phyloP scores from a whole-genome alignment of 441 rosid genomes.

The Isatis lusitanica region DNA sequence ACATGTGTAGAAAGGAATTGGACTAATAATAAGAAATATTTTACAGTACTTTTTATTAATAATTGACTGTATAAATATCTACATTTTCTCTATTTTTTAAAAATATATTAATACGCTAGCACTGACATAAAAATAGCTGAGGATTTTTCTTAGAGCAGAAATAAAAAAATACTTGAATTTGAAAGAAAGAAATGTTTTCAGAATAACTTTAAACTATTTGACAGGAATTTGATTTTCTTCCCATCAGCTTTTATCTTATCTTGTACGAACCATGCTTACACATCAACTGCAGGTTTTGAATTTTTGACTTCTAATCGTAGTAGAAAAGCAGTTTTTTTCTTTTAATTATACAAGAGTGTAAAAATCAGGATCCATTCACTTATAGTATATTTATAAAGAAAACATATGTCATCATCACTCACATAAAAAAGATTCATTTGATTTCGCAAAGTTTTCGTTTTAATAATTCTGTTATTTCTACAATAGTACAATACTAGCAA shows the following conservation, averaged over 20 bases:
- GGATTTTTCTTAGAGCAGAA: neutral
- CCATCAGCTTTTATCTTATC: constrained; percentile 13
- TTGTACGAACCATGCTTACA: constrained; percentile 16
- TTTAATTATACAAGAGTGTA: neutral
- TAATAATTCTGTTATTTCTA: neutral
- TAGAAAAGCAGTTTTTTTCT: neutral
- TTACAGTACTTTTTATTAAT: neutral
- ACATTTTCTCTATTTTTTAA: neutral
- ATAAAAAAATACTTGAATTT: neutral
- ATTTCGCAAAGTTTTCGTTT: neutral
- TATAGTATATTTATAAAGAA: neutral
- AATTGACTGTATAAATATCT: neutral
- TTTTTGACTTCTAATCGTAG: neutral
- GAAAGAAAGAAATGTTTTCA: neutral
- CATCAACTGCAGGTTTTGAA: neutral
- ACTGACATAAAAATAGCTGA: neutral
- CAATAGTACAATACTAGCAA: neutral
- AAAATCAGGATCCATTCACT: neutral
- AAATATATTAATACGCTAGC: neutral
- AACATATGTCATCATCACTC: neutral
- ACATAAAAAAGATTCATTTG: too few species aligned
- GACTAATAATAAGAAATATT: neutral
- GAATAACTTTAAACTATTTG: neutral
- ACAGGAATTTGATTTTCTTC: neutral
- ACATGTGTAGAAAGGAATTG: neutral